Base-by-base conservation (phyloP, 2,329 filamentous ascomycete species). In the Atkinsonella texensis region DNA sequence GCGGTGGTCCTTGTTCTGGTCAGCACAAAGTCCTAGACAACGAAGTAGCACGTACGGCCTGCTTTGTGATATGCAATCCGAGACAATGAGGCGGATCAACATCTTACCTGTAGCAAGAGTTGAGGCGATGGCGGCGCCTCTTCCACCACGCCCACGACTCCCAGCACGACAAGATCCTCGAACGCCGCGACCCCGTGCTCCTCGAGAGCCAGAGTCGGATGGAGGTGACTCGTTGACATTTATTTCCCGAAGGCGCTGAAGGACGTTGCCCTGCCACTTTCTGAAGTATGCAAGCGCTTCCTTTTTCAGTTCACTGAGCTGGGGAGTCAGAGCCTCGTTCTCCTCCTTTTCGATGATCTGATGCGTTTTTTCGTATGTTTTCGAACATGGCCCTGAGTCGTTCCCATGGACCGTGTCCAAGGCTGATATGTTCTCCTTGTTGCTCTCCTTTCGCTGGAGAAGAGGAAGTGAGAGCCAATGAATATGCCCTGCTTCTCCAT, bases 201-300 rank as follows among this genome's bases (percentile, higher is more conserved):
- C 60, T 46, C 28, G 28, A 28, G 55, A 52, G 55, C 61, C 60
- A 58, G 58, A 47, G 55, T 48, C 35, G 23, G 54, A 15, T 50
- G 50, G 51, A 32, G 56, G 53, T 54, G 59, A 57, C 53, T 77
- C 74, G 49, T 70, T 74, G 55, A 79, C 72, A 42, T 76, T 74
- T 17, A 89, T 75, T 38, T 93, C 84, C 17, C 81, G 79, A 23
- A 95, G 71, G 13, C 89, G 79, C 52, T 80, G 75, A 41, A 87
- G 70, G 10, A 95, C 79, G 12, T 74, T 73, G 6, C 80, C 75
- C 59, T 87, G 80, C 91, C 91, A 97, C 56, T 88, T 84, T 53
- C 85, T 81, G 63, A 91, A 95, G 62, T 84, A 82, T 7, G 75
- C 70, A 5, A 94, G 64, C 1, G 83, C 77, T 50, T 85, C 82